These are phyloP conservation scores for Kwoniella botswanensis DNA, from an alignment of 768 basidiomycete genomes.

Conservation along the genomic window DNA sequence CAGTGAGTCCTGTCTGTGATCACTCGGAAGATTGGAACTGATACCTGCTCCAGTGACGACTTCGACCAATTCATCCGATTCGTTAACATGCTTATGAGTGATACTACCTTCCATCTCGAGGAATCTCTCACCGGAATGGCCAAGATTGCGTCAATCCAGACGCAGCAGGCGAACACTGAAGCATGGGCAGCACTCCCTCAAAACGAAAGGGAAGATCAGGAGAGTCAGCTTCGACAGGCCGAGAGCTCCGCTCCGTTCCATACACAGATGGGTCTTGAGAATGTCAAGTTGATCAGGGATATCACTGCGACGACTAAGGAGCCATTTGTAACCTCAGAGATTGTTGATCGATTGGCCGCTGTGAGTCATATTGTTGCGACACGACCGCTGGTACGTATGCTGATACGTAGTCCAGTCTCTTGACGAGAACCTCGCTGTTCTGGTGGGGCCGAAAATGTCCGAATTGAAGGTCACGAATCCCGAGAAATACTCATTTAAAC, in stretches of 20 bases:
- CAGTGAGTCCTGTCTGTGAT: constrained; percentile 63
- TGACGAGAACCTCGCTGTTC: constrained; percentile 86
- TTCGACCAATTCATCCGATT: constrained; percentile 94
- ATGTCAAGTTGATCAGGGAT: constrained; percentile 85
- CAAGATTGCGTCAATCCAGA: constrained; percentile 84
- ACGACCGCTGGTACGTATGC: not conserved
- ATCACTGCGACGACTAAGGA: constrained; percentile 89
- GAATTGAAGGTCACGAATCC: constrained; percentile 83
- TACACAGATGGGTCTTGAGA: constrained; percentile 81
- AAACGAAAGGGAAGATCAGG: constrained; percentile 82
- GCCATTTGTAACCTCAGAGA: constrained; percentile 95
- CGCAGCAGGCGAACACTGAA: constrained; percentile 76
- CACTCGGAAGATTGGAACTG: not conserved
- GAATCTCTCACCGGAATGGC: constrained; percentile 87
- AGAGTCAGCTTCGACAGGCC: constrained; percentile 73
- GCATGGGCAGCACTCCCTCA: constrained; percentile 71
- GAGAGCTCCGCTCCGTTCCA: constrained; percentile 86
- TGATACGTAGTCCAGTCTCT: constrained; percentile 59
- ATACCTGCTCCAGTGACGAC: constrained; percentile 63
- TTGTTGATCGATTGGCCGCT: constrained; percentile 90
- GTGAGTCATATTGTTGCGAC: constrained; percentile 62
- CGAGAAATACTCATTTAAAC: constrained; percentile 88
- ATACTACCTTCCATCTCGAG: constrained; percentile 96
- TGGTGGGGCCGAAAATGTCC: constrained; percentile 85
- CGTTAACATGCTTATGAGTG: constrained; percentile 97